phyloP scores from a whole-genome alignment of 148 eudicot genomes.

The Vaccinium corymbosum region DNA sequence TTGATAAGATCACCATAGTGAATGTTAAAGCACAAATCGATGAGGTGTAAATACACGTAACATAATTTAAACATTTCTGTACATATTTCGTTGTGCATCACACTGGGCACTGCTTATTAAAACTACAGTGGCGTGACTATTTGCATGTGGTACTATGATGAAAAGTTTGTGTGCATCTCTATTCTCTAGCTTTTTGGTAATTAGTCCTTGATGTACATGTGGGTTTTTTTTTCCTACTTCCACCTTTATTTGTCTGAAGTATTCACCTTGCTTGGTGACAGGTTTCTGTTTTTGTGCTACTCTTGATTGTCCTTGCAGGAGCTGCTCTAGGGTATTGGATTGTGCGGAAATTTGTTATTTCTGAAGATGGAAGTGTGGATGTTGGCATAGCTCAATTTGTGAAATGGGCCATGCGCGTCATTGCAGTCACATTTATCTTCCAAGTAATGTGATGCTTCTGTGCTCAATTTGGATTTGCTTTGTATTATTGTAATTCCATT shows the following conservation, averaged over 20 bases:
- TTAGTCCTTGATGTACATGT: background rate
- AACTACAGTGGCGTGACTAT: background rate
- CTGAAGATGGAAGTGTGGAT: conserved; percentile 89
- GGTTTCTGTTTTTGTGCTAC: conserved; percentile 64
- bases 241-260: conserved; percentile 4
- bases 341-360: conserved; percentile 73
- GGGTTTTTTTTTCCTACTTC: background rate
- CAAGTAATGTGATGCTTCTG: conserved; percentile 39
- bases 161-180: background rate
- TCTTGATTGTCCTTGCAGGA: conserved; percentile 67
- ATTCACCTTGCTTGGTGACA: conserved; percentile 24
- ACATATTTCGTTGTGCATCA: background rate
- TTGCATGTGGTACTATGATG: background rate
- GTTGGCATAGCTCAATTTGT: conserved; percentile 74
- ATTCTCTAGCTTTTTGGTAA: background rate
- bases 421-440: conserved; percentile 66
- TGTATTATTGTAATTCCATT: background rate
- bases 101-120: background rate
- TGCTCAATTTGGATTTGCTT: background rate
- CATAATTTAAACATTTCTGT: background rate
- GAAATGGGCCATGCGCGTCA: conserved; percentile 76
- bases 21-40: background rate
- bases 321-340: conserved; percentile 91
- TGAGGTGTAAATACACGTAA: background rate
- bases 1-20: background rate